A percentile compares a stretch with the other conserved stretches of the same genome.
phyloP scores from a whole-genome alignment of 2,329 filamentous ascomycete species.

The Aspergillus thermomutatus region DNA sequence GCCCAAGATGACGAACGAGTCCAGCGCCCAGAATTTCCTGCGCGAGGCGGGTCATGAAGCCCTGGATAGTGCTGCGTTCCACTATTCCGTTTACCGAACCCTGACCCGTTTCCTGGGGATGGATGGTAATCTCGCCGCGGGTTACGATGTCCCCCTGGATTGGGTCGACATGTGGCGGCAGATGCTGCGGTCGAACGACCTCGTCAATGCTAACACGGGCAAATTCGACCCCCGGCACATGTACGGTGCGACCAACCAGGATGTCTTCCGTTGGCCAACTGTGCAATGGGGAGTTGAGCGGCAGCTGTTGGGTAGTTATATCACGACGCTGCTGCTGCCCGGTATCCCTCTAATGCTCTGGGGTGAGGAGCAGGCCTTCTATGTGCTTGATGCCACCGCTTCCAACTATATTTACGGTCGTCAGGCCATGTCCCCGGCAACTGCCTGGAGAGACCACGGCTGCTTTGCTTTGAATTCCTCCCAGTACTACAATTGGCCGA shows the following conservation, averaged over 20 bases:
- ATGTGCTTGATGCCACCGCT: slow-evolving; percentile 60
- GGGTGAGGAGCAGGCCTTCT: slow-evolving; percentile 64
- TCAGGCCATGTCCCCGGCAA: slow-evolving; percentile 57
- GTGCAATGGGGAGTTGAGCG: slow-evolving; percentile 54
- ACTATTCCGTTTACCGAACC: slow-evolving; percentile 59
- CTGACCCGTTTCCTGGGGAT: slow-evolving; percentile 59
- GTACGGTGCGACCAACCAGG: slow-evolving; percentile 62
- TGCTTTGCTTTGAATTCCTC: slow-evolving; percentile 56
- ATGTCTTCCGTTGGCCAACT: slow-evolving; percentile 62
- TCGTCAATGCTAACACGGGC: slow-evolving; percentile 58
- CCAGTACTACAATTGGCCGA: slow-evolving; percentile 56
- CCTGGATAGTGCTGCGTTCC: slow-evolving; percentile 59
- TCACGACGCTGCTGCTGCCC: slow-evolving; percentile 57
- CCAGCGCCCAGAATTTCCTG: slow-evolving; percentile 46
- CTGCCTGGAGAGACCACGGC: slow-evolving; percentile 62
- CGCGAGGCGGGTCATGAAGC: slow-evolving; percentile 51
- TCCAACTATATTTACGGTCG: slow-evolving; percentile 63
- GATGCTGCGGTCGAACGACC: slow-evolving; percentile 56
- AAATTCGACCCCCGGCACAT: slow-evolving; percentile 61
- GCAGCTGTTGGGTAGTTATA: slow-evolving; percentile 54
- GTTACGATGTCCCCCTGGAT: slow-evolving; percentile 51
- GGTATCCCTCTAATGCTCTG: slow-evolving; percentile 60
- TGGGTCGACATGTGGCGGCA: slow-evolving; percentile 54
- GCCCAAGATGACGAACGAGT: slow-evolving; percentile 45
- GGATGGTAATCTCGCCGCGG: slow-evolving; percentile 53